Conservation (phyloP, 192 early-diverging fungal species). For the Coemansia sp. region DNA sequence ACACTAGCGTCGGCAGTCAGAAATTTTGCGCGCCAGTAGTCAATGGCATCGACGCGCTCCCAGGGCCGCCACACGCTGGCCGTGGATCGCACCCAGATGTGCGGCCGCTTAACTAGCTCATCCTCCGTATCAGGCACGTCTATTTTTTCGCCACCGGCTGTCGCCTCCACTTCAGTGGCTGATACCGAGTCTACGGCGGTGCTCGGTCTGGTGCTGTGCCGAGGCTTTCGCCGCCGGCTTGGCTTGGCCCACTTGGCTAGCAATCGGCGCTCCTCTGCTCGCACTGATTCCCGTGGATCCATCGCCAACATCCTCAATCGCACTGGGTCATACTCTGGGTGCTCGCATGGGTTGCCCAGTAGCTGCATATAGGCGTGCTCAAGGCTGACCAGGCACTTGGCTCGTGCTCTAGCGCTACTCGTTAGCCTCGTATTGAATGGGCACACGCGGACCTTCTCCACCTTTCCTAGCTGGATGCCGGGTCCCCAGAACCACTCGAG, state of each 20-base stretch:
- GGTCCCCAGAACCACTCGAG: slow-evolving; percentile 68
- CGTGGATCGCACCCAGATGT: slow-evolving; percentile 20
- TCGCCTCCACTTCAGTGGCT: neutral
- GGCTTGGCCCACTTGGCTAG: slow-evolving; percentile 38
- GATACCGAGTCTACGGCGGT: neutral
- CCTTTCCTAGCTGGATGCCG: slow-evolving; percentile 57
- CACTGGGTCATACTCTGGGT: slow-evolving; percentile 62
- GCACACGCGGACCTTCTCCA: slow-evolving; percentile 67
- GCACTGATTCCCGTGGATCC: slow-evolving; percentile 14
- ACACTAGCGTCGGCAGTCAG: slow-evolving; percentile 57
- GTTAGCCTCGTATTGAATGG: slow-evolving; percentile 58
- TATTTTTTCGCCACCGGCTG: neutral
- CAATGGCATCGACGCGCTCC: slow-evolving; percentile 66
- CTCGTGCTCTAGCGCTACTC: slow-evolving; percentile 57
- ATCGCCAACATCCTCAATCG: slow-evolving; percentile 22
- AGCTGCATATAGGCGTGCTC: slow-evolving; percentile 59
- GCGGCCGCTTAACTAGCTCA: slow-evolving; percentile 9
- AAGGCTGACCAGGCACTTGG: slow-evolving; percentile 54
- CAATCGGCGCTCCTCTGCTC: slow-evolving; percentile 24
- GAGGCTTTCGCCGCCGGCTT: neutral
- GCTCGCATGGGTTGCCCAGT: slow-evolving; percentile 69
- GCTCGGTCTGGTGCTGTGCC: neutral
- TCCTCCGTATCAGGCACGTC: neutral
- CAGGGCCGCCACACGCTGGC: slow-evolving; percentile 55
- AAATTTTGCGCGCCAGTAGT: slow-evolving; percentile 59